These are phyloP conservation scores for Pueraria montana DNA, from an alignment of 306 rosid species.

Conservation along the genomic window DNA sequence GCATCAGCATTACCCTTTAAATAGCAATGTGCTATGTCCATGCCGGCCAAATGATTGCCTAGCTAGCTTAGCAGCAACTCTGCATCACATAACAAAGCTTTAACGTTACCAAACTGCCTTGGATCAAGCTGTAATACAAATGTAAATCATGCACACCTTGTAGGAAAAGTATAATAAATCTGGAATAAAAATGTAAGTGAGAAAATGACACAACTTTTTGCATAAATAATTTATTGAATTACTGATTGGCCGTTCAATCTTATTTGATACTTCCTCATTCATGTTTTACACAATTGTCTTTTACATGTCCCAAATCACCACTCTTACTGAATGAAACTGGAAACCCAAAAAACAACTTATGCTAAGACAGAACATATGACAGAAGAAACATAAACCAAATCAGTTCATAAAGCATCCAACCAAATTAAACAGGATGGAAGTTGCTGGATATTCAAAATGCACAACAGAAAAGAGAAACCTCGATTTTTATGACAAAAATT, in stretches of 20 bases:
- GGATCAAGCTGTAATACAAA: constrained; percentile 23
- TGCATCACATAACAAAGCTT: not conserved
- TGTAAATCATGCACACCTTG: not conserved
- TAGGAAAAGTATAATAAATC: not conserved
- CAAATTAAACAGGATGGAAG: not conserved
- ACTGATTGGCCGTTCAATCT: not conserved
- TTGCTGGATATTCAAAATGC: not conserved
- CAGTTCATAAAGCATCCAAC: not conserved
- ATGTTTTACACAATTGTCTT: not conserved
- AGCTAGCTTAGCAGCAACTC: constrained; percentile 7
- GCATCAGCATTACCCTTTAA: constrained; percentile 90
- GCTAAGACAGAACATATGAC: not conserved
- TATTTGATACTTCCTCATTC: not conserved
- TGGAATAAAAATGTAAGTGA: constrained; percentile 18
- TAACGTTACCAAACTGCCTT: constrained; percentile 69
- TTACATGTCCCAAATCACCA: not conserved
- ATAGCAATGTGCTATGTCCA: constrained; percentile 81
- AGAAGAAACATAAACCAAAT: not conserved
- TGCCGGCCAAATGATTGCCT: constrained; percentile 28
- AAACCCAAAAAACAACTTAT: not conserved
- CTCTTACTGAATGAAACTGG: not conserved
- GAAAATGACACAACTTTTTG: not conserved
- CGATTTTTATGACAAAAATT: not conserved
- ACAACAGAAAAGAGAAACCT: not conserved
- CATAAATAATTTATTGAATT: not conserved